Evolutionary conservation across 306 rosid genomes (phyloP), one percentile per base, ranked within the genome.

Genomic region (Cajanus cajan): DNA sequence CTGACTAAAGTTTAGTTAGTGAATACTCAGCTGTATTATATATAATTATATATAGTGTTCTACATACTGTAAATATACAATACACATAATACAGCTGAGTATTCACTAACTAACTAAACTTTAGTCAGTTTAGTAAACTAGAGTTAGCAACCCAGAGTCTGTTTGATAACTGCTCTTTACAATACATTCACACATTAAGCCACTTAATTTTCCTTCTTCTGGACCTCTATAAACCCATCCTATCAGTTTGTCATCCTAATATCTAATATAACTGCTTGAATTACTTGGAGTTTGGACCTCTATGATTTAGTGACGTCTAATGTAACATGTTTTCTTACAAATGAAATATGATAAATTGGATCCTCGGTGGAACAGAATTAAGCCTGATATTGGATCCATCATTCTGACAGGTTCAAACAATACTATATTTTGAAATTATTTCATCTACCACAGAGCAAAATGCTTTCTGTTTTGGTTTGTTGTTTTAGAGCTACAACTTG

Each of bases 171-270:
- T n/a, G n/a, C n/a, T n/a, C n/a, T n/a, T n/a, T n/a, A n/a, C n/a
- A n/a, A n/a, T n/a, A n/a, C n/a, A n/a, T n/a, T n/a, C n/a, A n/a
- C n/a, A n/a, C n/a, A n/a, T n/a, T n/a, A n/a, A n/a, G n/a, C n/a
- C n/a, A n/a, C n/a, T n/a, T n/a, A n/a, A n/a, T n/a, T n/a, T n/a
- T n/a, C n/a, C n/a, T n/a, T n/a, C n/a, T n/a, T n/a, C n/a, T n/a
- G n/a, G n/a, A n/a, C n/a, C n/a, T n/a, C n/a, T n/a, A n/a, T n/a
- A n/a, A n/a, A n/a, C n/a, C n/a, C n/a, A n/a, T n/a, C n/a, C n/a
- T n/a, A n/a, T n/a, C n/a, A 74, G 59, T 61, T 59, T 61, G 70
- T 61, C 40, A 61, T 16, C 47, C 34, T n/a, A 45, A 11, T 76
- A 62, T 16, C 21, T 43, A 21, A 37, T 57, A 5, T 1, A 6